phyloP scores from a whole-genome alignment of 1,284 basidiomycete genomes.

The Phlebopus sp. region DNA sequence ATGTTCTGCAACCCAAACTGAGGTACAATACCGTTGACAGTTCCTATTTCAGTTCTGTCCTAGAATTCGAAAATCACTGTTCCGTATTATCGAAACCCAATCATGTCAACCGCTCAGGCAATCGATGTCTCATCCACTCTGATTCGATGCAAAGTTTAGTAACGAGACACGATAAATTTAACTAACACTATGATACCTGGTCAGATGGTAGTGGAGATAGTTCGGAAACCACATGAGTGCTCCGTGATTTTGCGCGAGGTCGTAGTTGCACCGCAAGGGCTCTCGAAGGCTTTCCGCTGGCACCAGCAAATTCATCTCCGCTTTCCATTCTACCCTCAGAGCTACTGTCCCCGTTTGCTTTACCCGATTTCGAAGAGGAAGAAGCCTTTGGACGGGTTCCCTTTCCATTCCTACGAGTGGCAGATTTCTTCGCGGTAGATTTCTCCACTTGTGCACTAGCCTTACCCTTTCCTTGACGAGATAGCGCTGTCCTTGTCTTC shows the following conservation, averaged over 20 bases:
- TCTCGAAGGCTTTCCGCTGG: slow-evolving; percentile 18
- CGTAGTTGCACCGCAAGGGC: slow-evolving; percentile 32
- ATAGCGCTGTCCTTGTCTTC: slow-evolving; percentile 16
- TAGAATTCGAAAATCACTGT: neutral
- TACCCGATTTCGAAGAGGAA: slow-evolving; percentile 1
- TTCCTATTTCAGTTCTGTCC: neutral
- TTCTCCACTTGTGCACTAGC: slow-evolving; percentile 14
- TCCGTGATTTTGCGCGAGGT: slow-evolving; percentile 33
- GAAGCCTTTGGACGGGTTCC: neutral
- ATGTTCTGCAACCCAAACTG: slow-evolving; percentile 1
- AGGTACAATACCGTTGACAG: neutral
- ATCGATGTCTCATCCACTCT: neutral
- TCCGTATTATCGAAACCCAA: neutral
- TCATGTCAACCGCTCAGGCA: neutral
- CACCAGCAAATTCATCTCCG: slow-evolving; percentile 31
- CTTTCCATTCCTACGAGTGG: slow-evolving; percentile 7
- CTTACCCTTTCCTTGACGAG: slow-evolving; percentile 21
- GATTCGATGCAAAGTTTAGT: no score
- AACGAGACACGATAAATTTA: slow-evolving; percentile 1
- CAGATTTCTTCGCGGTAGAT: slow-evolving; percentile 6
- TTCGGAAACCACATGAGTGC: slow-evolving; percentile 3
- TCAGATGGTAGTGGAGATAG: slow-evolving; percentile 8
- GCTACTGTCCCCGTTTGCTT: neutral
- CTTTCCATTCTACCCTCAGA: slow-evolving; percentile 4
- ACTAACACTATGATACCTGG: slow-evolving; percentile 7